These are phyloP conservation scores for Baudoinia panamericana DNA, from an alignment of 495 filamentous ascomycete genomes.

Conservation along the genomic window DNA sequence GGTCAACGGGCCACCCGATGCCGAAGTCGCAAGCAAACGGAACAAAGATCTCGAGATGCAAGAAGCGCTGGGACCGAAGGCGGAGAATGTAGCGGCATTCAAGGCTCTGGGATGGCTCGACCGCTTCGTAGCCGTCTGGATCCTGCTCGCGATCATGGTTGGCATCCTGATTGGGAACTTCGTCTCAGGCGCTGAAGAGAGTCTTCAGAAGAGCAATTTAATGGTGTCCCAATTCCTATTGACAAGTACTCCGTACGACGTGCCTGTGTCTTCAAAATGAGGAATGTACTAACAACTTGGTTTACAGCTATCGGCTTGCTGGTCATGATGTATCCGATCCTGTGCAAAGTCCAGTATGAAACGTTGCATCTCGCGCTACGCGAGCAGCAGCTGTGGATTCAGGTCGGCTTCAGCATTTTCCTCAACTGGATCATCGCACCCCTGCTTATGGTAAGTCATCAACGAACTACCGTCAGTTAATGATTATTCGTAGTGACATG, in stretches of 20 bases:
- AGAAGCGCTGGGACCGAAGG: slow-evolving; percentile 2
- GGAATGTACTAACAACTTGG: not conserved
- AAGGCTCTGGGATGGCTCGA: slow-evolving; percentile 51
- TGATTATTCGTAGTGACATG: slow-evolving; percentile 38
- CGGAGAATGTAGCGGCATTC: slow-evolving; percentile 27
- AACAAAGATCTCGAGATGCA: slow-evolving; percentile 1
- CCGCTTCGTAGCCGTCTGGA: slow-evolving; percentile 66
- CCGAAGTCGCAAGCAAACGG: slow-evolving; percentile 1
- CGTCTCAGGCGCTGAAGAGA: slow-evolving; percentile 43
- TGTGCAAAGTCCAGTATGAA: slow-evolving; percentile 77
- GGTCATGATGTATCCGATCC: slow-evolving; percentile 85
- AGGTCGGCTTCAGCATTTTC: slow-evolving; percentile 62
- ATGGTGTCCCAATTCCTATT: slow-evolving; percentile 60
- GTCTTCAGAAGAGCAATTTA: slow-evolving; percentile 58
- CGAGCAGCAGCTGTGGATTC: slow-evolving; percentile 53
- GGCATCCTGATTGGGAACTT: slow-evolving; percentile 71
- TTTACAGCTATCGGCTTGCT: slow-evolving; percentile 54
- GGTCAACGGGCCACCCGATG: not conserved
- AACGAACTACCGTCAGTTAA: not conserved
- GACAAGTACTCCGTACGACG: no score
- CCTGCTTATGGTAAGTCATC: slow-evolving; percentile 49
- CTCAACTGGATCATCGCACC: slow-evolving; percentile 79
- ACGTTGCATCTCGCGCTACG: slow-evolving; percentile 54
- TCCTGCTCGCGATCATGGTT: slow-evolving; percentile 67
- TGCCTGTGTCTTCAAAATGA: slow-evolving; percentile 26